Evolutionary conservation across 2,329 filamentous ascomycete species (phyloP).

Genomic region (Alternaria arborescens): DNA sequence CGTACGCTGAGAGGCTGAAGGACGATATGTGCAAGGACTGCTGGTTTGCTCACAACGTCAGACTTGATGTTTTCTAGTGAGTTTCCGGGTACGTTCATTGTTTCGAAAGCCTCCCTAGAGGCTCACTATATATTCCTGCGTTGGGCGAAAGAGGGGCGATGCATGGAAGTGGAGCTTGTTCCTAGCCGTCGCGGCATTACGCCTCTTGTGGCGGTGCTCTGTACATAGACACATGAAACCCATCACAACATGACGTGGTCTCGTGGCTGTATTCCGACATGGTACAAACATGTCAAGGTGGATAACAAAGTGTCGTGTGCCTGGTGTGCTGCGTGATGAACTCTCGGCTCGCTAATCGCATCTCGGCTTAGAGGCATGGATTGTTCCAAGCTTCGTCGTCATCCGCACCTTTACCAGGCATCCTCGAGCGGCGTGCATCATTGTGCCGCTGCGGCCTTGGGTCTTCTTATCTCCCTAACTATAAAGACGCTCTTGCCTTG

Average conservation of each 20-base stretch:
- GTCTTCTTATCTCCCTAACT: constrained; percentile 7
- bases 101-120: background rate
- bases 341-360: constrained; percentile 28
- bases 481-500: constrained; percentile 20
- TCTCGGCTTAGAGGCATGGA: constrained; percentile 17
- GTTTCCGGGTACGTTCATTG: background rate
- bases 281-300: constrained; percentile 8
- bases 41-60: constrained; percentile 33
- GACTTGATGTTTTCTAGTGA: constrained; percentile 10
- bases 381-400: constrained; percentile 16
- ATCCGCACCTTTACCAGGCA: constrained; percentile 22
- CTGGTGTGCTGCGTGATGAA: constrained; percentile 23
- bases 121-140: background rate
- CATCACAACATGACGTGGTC: constrained; percentile 36
- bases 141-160: background rate
- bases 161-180: background rate
- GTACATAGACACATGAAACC: background rate
- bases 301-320: constrained; percentile 30
- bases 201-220: constrained; percentile 23
- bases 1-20: constrained; percentile 31
- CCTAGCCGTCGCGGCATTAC: background rate
- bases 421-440: constrained; percentile 20
- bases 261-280: constrained; percentile 22
- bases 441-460: constrained; percentile 13
- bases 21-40: constrained; percentile 35